Percentiles rank a stretch among this genome's conserved stretches.
Evolutionary conservation across 2,329 filamentous ascomycete genomes (phyloP).

Genomic region (Aspergillus piperis): DNA sequence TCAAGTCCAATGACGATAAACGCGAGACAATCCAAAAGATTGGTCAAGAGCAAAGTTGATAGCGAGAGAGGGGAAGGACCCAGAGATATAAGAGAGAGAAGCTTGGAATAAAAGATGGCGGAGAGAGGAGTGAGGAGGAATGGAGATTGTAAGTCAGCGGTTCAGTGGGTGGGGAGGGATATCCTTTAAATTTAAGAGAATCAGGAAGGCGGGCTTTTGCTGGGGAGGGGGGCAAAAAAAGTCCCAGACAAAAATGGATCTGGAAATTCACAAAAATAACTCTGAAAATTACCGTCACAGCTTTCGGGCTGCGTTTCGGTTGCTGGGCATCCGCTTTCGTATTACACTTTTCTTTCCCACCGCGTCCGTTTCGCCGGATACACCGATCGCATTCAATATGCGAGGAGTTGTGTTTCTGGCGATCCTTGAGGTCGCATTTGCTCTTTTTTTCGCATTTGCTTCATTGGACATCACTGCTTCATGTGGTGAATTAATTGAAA

Average conservation of each 20-base stretch:
- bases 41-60: slow-evolving; percentile 13
- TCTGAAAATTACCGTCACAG: slow-evolving; percentile 22
- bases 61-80: background rate
- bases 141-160: slow-evolving; percentile 20
- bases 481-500: no score
- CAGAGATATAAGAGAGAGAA: slow-evolving; percentile 17
- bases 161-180: slow-evolving; percentile 20
- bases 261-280: slow-evolving; percentile 7
- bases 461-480: no score
- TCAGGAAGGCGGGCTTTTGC: slow-evolving; percentile 17
- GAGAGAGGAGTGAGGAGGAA: slow-evolving; percentile 21
- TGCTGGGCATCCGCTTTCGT: slow-evolving; percentile 8
- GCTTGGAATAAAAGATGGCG: slow-evolving; percentile 22
- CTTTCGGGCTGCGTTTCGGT: slow-evolving; percentile 11
- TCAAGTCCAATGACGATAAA: slow-evolving; percentile 12
- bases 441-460: no score
- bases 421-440: background rate
- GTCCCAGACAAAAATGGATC: slow-evolving; percentile 11
- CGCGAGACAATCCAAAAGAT: slow-evolving; percentile 18
- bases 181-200: slow-evolving; percentile 25
- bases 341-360: slow-evolving; percentile 10
- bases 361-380: background rate
- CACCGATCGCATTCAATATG: background rate
- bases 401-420: background rate
- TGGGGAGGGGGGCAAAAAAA: slow-evolving; percentile 15